Conservation (phyloP, 1,284 basidiomycete species). For the Schizopora paradoxa region DNA sequence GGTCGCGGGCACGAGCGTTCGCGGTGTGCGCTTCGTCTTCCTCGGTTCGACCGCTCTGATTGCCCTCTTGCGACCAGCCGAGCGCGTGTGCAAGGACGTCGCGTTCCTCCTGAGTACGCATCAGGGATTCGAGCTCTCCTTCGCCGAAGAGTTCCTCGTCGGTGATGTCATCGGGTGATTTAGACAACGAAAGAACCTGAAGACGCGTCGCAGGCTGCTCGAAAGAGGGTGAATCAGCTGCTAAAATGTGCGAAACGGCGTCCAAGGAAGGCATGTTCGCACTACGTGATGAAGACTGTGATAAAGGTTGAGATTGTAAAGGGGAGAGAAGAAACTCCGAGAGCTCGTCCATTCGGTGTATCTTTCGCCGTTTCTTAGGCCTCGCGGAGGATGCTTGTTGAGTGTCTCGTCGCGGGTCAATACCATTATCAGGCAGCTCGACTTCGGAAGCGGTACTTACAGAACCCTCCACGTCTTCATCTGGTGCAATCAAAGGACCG, state of each 20-base stretch:
- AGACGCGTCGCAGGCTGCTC: slow-evolving; percentile 49
- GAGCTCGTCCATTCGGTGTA: slow-evolving; percentile 36
- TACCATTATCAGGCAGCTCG: slow-evolving; percentile 10
- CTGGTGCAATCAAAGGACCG: slow-evolving; percentile 34
- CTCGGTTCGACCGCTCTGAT: slow-evolving; percentile 21
- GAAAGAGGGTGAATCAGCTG: slow-evolving; percentile 35
- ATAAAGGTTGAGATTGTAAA: slow-evolving; percentile 27
- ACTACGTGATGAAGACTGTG: slow-evolving; percentile 17
- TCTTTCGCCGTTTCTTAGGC: slow-evolving; percentile 37
- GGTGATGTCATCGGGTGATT: slow-evolving; percentile 40
- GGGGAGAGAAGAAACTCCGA: slow-evolving; percentile 55
- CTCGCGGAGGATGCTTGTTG: slow-evolving; percentile 17
- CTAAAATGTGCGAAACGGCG: slow-evolving; percentile 43
- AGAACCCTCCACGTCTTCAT: slow-evolving; percentile 29
- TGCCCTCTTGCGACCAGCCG: slow-evolving; percentile 27
- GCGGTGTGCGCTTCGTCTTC: slow-evolving; percentile 1
- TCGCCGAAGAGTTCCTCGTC: slow-evolving; percentile 54
- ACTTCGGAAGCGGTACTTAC: slow-evolving; percentile 23
- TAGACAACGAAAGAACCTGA: slow-evolving; percentile 51
- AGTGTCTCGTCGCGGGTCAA: slow-evolving; percentile 16
- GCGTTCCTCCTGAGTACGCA: slow-evolving; percentile 41
- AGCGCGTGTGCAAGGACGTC: slow-evolving; percentile 28
- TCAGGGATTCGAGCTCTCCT: slow-evolving; percentile 45
- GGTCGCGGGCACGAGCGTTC: not conserved
- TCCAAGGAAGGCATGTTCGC: slow-evolving; percentile 7